Base-by-base conservation (phyloP, 2,329 filamentous ascomycete species). In the Fusarium gaditjirri region DNA sequence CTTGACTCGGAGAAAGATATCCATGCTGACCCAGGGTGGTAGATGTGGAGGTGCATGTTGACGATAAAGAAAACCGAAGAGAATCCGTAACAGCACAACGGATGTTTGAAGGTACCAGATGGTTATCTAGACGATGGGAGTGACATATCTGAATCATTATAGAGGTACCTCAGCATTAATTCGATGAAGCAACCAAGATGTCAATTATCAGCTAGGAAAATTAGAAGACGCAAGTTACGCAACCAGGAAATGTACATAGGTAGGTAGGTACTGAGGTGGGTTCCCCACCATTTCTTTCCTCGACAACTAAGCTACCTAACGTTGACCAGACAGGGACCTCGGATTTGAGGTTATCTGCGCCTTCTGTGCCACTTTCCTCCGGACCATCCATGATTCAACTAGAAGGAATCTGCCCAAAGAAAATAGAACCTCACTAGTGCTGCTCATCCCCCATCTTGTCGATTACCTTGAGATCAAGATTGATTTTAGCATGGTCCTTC, bases 291-390 rank as follows among this genome's bases (percentile, higher is more conserved):
- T 54, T 54, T 68, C 44, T 66, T 59, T 36, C 27, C 41, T 68
- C 54, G 63, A 68, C 64, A 66, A 65, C 64, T 60, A 66, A 66
- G 53, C 65, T 68, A 66, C 44, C 63, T 68, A 68, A 41, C 46
- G 35, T 66, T 61, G 36, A 61, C 47, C 21, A 47, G 62, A 47
- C 41, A 67, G 63, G 41, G 54, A 67, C 64, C 46, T 67, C 41
- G 54, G 62, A 53, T 62, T 67, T 67, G 64, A 67, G 64, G 64
- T 68, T 68, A 67, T 70, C 56, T 68, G 50, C 62, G 55, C 64
- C 53, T 71, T 39, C 53, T 46, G 59, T 61, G 54, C 63, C 49
- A 53, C 49, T 39, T 44, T 68, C 63, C 55, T 61, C 62, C 54
- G 38, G 49, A 35, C 56, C 23, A 50, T 38, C 25, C 43, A 50